Percentiles rank a stretch among this genome's conserved stretches.
phyloP scores from a whole-genome alignment of 805 yeast genomes.

The Starmerella stigmatis region DNA sequence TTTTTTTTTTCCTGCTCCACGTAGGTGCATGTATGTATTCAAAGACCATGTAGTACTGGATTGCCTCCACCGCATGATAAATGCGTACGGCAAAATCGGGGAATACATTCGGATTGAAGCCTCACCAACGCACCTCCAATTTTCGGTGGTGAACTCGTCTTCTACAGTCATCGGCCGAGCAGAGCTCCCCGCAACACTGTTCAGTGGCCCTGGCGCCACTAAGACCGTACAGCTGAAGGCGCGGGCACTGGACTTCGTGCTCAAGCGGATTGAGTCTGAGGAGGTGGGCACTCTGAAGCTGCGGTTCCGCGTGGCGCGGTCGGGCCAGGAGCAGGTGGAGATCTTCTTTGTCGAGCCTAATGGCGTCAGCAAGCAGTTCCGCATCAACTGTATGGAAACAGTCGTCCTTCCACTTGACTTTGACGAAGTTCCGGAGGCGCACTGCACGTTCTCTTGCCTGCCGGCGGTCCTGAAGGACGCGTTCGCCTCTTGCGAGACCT shows the following conservation, averaged over 20 bases:
- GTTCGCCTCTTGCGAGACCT: constrained; percentile 18
- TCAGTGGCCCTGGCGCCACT: constrained; percentile 8
- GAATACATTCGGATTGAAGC: constrained; percentile 15
- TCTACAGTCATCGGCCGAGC: constrained; percentile 11
- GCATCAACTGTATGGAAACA: constrained; percentile 12
- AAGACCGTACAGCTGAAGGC: constrained; percentile 15
- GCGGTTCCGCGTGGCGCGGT: constrained; percentile 5
- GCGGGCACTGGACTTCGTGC: constrained; percentile 17
- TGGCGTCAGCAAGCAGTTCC: constrained; percentile 13
- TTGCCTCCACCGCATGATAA: constrained; percentile 7
- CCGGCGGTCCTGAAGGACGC: constrained; percentile 17
- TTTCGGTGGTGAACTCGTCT: constrained; percentile 16
- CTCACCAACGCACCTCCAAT: constrained; percentile 2
- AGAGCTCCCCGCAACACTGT: constrained; percentile 8
- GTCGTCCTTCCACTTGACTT: constrained; percentile 9
- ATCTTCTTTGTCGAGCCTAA: constrained; percentile 3
- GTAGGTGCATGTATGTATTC: constrained; percentile 16
- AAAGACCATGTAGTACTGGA: constrained; percentile 14
- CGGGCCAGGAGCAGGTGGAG: constrained; percentile 18
- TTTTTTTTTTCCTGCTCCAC: too few relatives aligned
- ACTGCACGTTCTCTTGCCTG: constrained; percentile 16
- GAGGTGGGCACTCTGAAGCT: constrained; percentile 6
- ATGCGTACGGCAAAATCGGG: constrained; percentile 14
- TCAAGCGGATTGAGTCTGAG: constrained; percentile 10
- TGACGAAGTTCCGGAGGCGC: background rate